Evolutionary conservation across 768 basidiomycete genomes (phyloP).

Genomic region (Calocybe indica): DNA sequence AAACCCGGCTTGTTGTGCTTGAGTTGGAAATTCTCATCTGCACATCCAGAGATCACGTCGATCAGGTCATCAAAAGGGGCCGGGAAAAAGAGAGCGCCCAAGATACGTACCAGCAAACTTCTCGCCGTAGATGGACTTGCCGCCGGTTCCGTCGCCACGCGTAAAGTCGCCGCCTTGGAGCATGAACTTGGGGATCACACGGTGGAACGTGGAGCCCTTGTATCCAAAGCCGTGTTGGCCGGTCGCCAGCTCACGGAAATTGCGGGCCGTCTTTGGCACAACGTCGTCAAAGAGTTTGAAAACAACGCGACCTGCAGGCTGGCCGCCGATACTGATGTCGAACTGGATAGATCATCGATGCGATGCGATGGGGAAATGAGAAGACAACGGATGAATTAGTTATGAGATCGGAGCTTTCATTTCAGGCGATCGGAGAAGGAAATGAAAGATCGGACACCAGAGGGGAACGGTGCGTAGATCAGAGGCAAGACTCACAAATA

Average conservation of each 20-base stretch:
- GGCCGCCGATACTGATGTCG: conserved; percentile 47
- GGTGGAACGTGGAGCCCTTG: conserved; percentile 63
- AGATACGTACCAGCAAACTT: conserved; percentile 51
- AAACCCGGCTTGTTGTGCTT: conserved; percentile 69
- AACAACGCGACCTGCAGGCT: conserved; percentile 49
- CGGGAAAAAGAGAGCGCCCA: not conserved
- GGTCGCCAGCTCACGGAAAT: conserved; percentile 89
- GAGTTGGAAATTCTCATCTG: conserved; percentile 81
- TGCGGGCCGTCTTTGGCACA: conserved; percentile 67
- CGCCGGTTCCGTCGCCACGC: conserved; percentile 61
- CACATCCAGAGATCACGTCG: conserved; percentile 2
- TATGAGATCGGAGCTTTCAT: not conserved
- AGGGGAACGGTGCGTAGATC: too few relatives aligned
- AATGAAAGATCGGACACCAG: too few relatives aligned
- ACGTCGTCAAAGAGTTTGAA: conserved; percentile 85
- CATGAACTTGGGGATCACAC: conserved; percentile 82
- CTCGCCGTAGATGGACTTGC: conserved; percentile 72
- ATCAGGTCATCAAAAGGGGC: not conserved
- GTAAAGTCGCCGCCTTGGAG: conserved; percentile 91
- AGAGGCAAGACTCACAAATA: conserved; percentile 25
- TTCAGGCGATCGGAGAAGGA: not conserved
- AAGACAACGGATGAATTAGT: too few relatives aligned
- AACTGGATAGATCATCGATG: conserved; percentile 39
- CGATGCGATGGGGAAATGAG: not conserved
- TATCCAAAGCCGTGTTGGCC: conserved; percentile 75